A percentile compares a stretch with the other conserved stretches of the same genome.
phyloP scores from a whole-genome alignment of 768 basidiomycete genomes.

The Sarcomyxa edulis region DNA sequence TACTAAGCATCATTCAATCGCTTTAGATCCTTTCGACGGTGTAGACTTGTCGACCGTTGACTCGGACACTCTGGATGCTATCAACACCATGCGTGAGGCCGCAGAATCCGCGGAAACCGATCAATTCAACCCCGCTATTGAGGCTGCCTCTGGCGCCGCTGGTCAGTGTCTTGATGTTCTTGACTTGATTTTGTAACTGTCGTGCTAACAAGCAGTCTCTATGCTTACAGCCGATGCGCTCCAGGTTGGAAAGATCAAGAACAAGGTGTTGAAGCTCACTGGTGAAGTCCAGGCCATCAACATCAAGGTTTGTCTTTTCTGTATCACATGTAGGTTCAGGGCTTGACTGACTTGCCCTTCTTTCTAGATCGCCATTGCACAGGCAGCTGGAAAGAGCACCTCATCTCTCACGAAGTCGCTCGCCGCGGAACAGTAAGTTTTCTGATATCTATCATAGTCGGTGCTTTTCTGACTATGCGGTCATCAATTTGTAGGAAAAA shows the following conservation, averaged over 20 bases:
- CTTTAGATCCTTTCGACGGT: constrained; percentile 21
- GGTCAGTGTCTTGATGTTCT: constrained; percentile 6
- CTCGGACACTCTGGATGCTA: constrained; percentile 13
- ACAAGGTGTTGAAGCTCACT: constrained; percentile 39
- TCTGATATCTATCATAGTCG: background rate
- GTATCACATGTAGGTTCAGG: background rate
- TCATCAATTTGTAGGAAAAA: constrained; percentile 17
- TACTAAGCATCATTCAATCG: constrained; percentile 1
- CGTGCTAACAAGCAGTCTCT: no score
- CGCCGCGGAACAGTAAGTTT: constrained; percentile 20
- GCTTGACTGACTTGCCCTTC: background rate
- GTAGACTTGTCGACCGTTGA: constrained; percentile 28
- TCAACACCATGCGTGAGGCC: constrained; percentile 26
- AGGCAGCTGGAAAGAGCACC: constrained; percentile 25
- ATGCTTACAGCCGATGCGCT: constrained; percentile 27
- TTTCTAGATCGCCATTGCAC: constrained; percentile 25
- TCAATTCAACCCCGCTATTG: constrained; percentile 30
- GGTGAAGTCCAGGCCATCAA: constrained; percentile 27
- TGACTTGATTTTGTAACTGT: no score
- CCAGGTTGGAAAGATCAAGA: constrained; percentile 35
- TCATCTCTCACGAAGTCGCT: constrained; percentile 19
- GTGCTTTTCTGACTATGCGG: background rate
- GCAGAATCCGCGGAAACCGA: constrained; percentile 32
- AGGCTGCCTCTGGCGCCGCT: constrained; percentile 24
- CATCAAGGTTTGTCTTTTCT: constrained; percentile 22